Conservation (phyloP, 176 grass and related monocot species). For the Thalia dealbata region DNA sequence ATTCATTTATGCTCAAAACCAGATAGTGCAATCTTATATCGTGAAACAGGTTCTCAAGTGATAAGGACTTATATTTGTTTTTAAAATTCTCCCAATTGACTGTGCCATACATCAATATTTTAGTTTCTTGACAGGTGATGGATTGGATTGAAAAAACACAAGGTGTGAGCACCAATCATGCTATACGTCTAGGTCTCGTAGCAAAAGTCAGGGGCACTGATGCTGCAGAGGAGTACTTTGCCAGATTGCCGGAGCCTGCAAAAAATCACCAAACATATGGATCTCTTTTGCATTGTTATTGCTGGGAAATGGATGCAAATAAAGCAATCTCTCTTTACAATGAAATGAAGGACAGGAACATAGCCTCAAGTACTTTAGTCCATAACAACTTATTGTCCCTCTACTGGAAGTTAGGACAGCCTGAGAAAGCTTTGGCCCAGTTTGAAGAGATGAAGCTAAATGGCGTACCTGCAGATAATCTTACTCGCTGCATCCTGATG, state of each 20-base stretch:
- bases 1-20: background rate
- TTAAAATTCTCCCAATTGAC: background rate
- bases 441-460: conserved; percentile 66
- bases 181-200: conserved; percentile 53
- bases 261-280: conserved; percentile 49
- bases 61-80: background rate
- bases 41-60: background rate
- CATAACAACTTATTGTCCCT: conserved; percentile 68
- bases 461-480: conserved; percentile 35
- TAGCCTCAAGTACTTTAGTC: conserved; percentile 18
- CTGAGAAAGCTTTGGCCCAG: conserved; percentile 33
- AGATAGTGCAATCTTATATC: background rate
- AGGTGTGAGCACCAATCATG: conserved; percentile 56
- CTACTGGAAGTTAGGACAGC: conserved; percentile 42
- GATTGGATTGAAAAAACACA: conserved; percentile 58
- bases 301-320: conserved; percentile 34
- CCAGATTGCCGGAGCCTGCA: conserved; percentile 35
- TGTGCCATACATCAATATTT: background rate
- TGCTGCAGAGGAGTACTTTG: conserved; percentile 63
- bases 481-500: conserved; percentile 68
- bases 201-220: conserved; percentile 45
- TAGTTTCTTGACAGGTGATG: conserved; percentile 33
- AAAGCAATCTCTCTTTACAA: conserved; percentile 47
- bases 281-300: conserved; percentile 53
- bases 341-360: conserved; percentile 39